Conservation (phyloP, 805 yeast genomes). For the Sugiyamaella lignohabitans region DNA sequence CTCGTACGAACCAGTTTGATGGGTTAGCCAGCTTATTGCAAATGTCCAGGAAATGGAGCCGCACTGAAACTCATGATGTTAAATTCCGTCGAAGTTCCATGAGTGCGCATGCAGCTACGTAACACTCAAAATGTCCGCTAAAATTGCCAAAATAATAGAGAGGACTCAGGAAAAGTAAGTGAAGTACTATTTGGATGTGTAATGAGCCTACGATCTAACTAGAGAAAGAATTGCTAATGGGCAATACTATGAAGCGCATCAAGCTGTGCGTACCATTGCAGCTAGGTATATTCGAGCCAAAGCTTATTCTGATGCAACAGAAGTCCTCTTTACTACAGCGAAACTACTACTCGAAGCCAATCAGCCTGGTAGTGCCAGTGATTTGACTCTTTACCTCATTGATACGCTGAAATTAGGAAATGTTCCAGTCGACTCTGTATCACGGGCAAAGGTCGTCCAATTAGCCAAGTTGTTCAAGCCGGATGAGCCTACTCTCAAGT, state of each 20-base stretch:
- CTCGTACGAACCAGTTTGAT: no score
- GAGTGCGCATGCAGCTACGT: no score
- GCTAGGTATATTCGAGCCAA: slow-evolving; percentile 71
- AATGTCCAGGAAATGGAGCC: no score
- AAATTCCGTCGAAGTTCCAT: no score
- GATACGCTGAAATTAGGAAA: slow-evolving; percentile 56
- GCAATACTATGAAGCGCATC: slow-evolving; percentile 92
- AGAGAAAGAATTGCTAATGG: slow-evolving; percentile 53
- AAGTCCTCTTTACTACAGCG: slow-evolving; percentile 66
- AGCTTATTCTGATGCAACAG: slow-evolving; percentile 64
- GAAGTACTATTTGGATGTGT: slow-evolving; percentile 1
- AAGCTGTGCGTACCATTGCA: slow-evolving; percentile 82
- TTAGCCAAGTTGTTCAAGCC: slow-evolving; percentile 40
- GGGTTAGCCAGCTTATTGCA: no score
- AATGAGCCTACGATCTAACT: not conserved
- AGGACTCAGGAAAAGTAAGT: slow-evolving; percentile 21
- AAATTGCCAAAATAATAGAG: slow-evolving; percentile 17
- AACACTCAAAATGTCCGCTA: slow-evolving; percentile 4
- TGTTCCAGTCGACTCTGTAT: slow-evolving; percentile 36
- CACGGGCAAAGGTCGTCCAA: slow-evolving; percentile 42
- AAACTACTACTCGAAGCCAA: slow-evolving; percentile 57
- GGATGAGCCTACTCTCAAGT: slow-evolving; percentile 55
- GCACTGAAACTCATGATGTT: no score
- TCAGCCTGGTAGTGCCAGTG: slow-evolving; percentile 78
- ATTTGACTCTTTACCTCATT: slow-evolving; percentile 64